Percentiles rank a stretch among this genome's conserved stretches.
phyloP scores from a whole-genome alignment of 306 rosid species.

The Amphicarpaea edgeworthii region DNA sequence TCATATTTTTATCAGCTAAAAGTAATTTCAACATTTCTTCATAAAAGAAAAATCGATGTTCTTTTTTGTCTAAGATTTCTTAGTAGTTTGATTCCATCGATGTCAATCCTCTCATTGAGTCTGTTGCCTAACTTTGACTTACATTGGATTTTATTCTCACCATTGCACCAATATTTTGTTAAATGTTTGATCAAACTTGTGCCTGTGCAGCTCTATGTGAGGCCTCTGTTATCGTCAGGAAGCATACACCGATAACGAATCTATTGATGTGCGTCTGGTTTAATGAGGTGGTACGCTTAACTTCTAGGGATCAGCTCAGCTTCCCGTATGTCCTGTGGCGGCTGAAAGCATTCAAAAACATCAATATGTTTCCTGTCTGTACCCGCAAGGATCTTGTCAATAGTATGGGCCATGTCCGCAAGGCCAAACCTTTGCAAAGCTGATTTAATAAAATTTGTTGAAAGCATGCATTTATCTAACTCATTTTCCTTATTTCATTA shows the following conservation, averaged over 20 bases:
- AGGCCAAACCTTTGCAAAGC: slow-evolving; percentile 80
- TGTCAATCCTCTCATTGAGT: slow-evolving; percentile 12
- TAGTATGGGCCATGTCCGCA: slow-evolving; percentile 95
- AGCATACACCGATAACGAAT: slow-evolving; percentile 74
- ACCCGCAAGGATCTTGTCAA: slow-evolving; percentile 97
- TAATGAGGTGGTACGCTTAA: slow-evolving; percentile 91
- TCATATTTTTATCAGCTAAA: slow-evolving; percentile 25
- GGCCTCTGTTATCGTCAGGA: slow-evolving; percentile 89
- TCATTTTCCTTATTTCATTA: slow-evolving; percentile 37
- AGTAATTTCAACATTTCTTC: background rate
- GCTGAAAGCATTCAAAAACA: slow-evolving; percentile 66
- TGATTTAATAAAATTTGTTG: slow-evolving; percentile 47
- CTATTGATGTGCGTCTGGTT: slow-evolving; percentile 92
- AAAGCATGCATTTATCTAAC: slow-evolving; percentile 29
- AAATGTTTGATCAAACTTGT: slow-evolving; percentile 40
- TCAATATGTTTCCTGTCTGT: slow-evolving; percentile 89
- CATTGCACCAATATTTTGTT: slow-evolving; percentile 10
- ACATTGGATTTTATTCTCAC: slow-evolving; percentile 8
- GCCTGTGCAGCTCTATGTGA: slow-evolving; percentile 78
- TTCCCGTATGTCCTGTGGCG: slow-evolving; percentile 94
- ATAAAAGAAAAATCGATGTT: background rate
- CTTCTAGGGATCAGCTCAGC: slow-evolving; percentile 96
- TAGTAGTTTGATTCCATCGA: too few species aligned
- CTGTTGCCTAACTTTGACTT: slow-evolving; percentile 34
- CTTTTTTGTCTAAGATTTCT: too few species aligned